Conservation (phyloP, 257 asterid species). For the Solanum sejunctum region DNA sequence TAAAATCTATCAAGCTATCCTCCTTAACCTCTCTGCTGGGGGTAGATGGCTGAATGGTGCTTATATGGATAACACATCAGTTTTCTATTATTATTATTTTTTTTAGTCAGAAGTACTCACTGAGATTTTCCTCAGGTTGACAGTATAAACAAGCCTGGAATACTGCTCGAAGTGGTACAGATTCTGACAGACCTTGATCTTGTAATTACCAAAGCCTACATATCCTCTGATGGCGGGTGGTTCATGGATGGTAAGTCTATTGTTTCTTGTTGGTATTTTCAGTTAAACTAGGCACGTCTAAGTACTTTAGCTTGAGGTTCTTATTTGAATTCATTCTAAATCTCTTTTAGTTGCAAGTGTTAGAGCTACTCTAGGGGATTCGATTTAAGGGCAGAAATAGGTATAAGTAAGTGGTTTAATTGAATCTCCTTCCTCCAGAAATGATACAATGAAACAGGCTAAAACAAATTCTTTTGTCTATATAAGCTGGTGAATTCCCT, state of each 20-base stretch:
- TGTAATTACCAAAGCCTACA: constrained; percentile 83
- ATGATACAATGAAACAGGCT: not conserved
- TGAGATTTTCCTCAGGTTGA: constrained; percentile 50
- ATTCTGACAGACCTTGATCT: constrained; percentile 91
- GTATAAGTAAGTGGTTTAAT: not conserved
- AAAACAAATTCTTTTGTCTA: not conserved
- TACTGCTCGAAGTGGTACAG: constrained; percentile 96
- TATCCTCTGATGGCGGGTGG: constrained; percentile 98
- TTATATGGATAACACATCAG: not conserved
- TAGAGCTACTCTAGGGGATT: not conserved
- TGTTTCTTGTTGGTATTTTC: not conserved
- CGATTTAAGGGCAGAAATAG: not conserved
- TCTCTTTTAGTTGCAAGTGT: not conserved
- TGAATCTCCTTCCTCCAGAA: not conserved
- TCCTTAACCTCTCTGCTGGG: not conserved
- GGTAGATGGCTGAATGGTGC: not conserved
- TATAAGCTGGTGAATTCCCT: not conserved
- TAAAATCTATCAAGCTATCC: not conserved
- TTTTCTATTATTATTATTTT: not conserved
- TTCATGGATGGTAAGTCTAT: constrained; percentile 84
- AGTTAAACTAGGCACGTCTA: not conserved
- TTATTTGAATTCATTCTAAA: not conserved
- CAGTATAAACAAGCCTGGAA: constrained; percentile 97
- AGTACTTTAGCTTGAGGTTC: not conserved
- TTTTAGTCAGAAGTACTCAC: not conserved